phyloP scores from a whole-genome alignment of 352 stramenopile genomes.

The Pythium brassicae region DNA sequence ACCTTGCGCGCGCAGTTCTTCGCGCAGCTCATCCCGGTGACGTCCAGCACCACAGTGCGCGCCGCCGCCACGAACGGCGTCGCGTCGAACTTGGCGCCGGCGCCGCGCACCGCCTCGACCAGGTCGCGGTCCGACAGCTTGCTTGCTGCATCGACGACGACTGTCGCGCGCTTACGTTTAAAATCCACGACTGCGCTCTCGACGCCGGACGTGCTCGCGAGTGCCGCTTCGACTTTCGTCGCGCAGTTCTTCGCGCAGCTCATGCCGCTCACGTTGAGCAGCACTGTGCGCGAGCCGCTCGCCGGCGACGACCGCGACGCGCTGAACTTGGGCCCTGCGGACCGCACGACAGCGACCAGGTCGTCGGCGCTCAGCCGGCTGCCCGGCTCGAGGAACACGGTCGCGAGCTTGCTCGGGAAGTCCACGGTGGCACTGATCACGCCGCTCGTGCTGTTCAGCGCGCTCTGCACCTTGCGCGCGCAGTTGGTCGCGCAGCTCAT shows the following conservation, averaged over 20 bases:
- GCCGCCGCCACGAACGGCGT: slow-evolving; percentile 28
- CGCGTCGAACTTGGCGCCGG: slow-evolving; percentile 65
- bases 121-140: slow-evolving; percentile 47
- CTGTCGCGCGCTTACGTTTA: slow-evolving; percentile 44
- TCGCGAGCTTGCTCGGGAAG: slow-evolving; percentile 69
- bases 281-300: slow-evolving; percentile 37
- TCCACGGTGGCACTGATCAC: slow-evolving; percentile 81
- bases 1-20: slow-evolving; percentile 74
- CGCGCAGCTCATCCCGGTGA: slow-evolving; percentile 65
- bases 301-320: slow-evolving; percentile 41
- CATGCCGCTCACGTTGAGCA: slow-evolving; percentile 69
- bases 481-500: slow-evolving; percentile 83
- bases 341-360: slow-evolving; percentile 60
- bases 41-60: slow-evolving; percentile 41
- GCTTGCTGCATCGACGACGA: slow-evolving; percentile 52
- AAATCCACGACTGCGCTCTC: slow-evolving; percentile 69
- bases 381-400: slow-evolving; percentile 66
- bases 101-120: slow-evolving; percentile 42
- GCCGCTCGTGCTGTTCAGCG: slow-evolving; percentile 48
- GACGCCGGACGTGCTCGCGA: slow-evolving; percentile 45
- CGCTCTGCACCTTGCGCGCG: slow-evolving; percentile 63
- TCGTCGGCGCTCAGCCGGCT: slow-evolving; percentile 62
- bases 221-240: slow-evolving; percentile 58
- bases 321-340: slow-evolving; percentile 54
- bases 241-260: slow-evolving; percentile 80